phyloP scores from a whole-genome alignment of 208 protist species.

The Crithidia sp. region DNA sequence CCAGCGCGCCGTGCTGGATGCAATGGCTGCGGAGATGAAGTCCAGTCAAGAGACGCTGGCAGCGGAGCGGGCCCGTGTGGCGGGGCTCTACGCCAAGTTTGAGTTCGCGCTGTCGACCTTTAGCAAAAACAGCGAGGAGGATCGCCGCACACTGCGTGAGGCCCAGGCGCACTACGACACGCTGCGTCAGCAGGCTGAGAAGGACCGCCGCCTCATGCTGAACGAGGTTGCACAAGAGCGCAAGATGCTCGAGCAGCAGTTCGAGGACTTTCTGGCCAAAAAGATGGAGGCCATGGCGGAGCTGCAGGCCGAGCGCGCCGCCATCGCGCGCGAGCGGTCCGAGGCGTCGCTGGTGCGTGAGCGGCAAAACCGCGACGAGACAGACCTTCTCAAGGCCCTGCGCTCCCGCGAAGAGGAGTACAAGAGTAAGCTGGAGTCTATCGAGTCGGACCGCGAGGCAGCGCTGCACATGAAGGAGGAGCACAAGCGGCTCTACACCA shows the following conservation, averaged over 20 bases:
- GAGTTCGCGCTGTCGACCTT: constrained; percentile 75
- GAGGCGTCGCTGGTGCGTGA: constrained; percentile 76
- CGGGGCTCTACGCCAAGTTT: constrained; percentile 77
- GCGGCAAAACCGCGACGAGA: constrained; percentile 82
- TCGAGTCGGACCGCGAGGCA: constrained; percentile 70
- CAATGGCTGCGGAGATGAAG: constrained; percentile 68
- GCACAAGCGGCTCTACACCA: constrained; percentile 57
- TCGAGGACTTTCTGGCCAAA: constrained; percentile 77
- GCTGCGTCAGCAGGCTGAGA: constrained; percentile 80
- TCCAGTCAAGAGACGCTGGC: constrained; percentile 61
- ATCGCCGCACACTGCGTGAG: constrained; percentile 68
- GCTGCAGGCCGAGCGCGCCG: constrained; percentile 78
- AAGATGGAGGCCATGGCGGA: constrained; percentile 79
- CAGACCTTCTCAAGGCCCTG: constrained; percentile 71
- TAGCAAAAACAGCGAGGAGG: constrained; percentile 72
- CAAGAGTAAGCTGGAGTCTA: constrained; percentile 56
- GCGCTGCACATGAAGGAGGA: constrained; percentile 63
- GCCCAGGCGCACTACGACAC: constrained; percentile 80
- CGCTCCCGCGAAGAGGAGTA: constrained; percentile 79
- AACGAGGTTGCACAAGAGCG: constrained; percentile 82
- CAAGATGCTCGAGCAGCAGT: constrained; percentile 83
- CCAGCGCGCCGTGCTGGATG: constrained; percentile 56
- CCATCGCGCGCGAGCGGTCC: constrained; percentile 69
- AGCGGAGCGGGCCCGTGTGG: constrained; percentile 69
- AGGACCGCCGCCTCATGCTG: constrained; percentile 79